Conservation (phyloP, 495 filamentous ascomycete species). For the Letharia lupina region DNA sequence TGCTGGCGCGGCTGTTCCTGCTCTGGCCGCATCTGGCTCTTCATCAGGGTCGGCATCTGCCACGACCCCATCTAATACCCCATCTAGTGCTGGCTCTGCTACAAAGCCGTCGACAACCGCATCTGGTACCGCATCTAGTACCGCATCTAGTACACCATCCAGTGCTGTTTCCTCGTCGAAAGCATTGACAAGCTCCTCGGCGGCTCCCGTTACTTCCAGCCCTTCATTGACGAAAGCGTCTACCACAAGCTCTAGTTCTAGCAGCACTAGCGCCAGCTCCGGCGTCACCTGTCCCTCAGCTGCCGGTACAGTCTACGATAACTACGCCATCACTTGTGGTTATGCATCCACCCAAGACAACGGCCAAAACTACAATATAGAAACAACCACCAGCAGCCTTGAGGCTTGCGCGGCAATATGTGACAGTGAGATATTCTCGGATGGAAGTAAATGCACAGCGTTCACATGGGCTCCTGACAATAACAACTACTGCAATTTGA, state of each 20-base stretch:
- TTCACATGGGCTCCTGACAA: neutral
- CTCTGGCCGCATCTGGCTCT: neutral
- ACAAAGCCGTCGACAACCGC: neutral
- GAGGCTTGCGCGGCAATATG: neutral
- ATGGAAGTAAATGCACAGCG: neutral
- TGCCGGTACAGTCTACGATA: conserved; percentile 1
- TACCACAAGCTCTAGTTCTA: neutral
- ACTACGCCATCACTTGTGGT: neutral
- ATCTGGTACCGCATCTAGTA: no score
- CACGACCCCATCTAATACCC: neutral
- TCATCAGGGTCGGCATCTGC: neutral
- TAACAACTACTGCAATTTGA: neutral
- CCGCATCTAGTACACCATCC: no score
- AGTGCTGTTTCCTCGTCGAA: no score
- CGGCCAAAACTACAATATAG: neutral
- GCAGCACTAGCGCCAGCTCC: neutral
- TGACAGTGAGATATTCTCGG: neutral
- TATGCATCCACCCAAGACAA: neutral
- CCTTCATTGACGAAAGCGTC: neutral
- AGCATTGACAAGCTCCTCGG: neutral
- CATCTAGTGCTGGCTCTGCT: neutral
- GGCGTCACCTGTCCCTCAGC: neutral
- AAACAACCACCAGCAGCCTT: neutral
- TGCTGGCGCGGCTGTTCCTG: neutral
- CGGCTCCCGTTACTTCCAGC: neutral